Conservation (phyloP, 1,139 yeast species). For the Blastobotrys capitulatus region DNA sequence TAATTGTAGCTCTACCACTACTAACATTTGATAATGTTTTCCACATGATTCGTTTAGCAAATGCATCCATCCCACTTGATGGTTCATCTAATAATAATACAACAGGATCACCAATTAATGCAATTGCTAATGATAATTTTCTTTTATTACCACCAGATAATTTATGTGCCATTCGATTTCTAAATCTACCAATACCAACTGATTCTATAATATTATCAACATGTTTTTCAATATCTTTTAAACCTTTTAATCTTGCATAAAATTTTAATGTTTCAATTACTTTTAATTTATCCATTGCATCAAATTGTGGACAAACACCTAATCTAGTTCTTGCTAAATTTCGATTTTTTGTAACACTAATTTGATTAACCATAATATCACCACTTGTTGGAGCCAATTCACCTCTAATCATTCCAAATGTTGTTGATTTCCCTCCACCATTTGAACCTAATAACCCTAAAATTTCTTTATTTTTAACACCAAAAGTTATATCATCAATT, state of each 20-base stretch:
- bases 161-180: conserved; percentile 31
- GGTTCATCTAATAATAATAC: conserved; percentile 95
- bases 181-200: conserved; percentile 32
- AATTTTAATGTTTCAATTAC: conserved; percentile 32
- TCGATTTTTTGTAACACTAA: conserved; percentile 27
- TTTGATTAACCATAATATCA: conserved; percentile 29
- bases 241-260: conserved; percentile 33
- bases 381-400: conserved; percentile 32
- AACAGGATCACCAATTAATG: conserved; percentile 88
- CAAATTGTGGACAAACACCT: conserved; percentile 39
- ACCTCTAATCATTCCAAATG: conserved; percentile 64
- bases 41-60: conserved; percentile 42
- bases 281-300: conserved; percentile 36
- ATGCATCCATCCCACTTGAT: conserved; percentile 80
- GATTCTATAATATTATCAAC: conserved; percentile 54
- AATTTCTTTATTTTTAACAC: conserved; percentile 32
- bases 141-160: conserved; percentile 98
- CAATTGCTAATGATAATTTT: conserved; percentile 94
- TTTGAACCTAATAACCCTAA: conserved; percentile 72
- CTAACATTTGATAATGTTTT: conserved; percentile 31
- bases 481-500: conserved; percentile 34
- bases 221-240: conserved; percentile 77
- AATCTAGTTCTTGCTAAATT: conserved; percentile 31
- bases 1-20: conserved; percentile 31
- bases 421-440: conserved; percentile 96